A percentile compares a stretch with the other conserved stretches of the same genome.
Evolutionary conservation across 1,139 yeast genomes (phyloP).

Genomic region (Hemisphaericaspora subhashii): DNA sequence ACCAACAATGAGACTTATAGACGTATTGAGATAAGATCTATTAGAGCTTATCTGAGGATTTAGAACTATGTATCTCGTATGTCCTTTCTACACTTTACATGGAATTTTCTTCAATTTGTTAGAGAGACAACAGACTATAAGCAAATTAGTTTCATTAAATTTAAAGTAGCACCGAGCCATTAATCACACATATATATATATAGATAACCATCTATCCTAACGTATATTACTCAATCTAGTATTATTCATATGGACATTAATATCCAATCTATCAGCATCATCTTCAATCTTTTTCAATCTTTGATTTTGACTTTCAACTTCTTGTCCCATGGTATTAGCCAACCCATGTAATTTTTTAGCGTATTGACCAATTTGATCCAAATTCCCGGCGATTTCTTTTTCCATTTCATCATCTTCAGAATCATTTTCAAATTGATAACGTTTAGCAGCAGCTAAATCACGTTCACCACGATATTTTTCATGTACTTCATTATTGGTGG

Average conservation of each 20-base stretch:
- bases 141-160: background rate
- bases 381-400: conserved; percentile 52
- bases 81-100: no score
- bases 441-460: conserved; percentile 44
- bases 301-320: conserved; percentile 51
- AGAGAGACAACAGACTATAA: no score
- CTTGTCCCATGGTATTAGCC: conserved; percentile 49
- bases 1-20: no score
- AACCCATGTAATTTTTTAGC: conserved; percentile 44
- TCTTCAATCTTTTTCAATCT: conserved; percentile 53
- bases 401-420: conserved; percentile 62
- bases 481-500: conserved; percentile 40
- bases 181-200: no score
- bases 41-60: no score
- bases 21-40: no score
- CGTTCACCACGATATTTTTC: conserved; percentile 53
- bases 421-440: conserved; percentile 55
- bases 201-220: conserved; percentile 12
- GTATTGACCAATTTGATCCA: conserved; percentile 51
- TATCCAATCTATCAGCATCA: conserved; percentile 56
- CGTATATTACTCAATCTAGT: conserved; percentile 47
- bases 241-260: conserved; percentile 52
- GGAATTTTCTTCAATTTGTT: no score
- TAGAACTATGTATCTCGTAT: no score
- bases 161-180: background rate